Evolutionary conservation across 345 rosid genomes (phyloP).

Genomic region (Eucalyptus leucophloia): DNA sequence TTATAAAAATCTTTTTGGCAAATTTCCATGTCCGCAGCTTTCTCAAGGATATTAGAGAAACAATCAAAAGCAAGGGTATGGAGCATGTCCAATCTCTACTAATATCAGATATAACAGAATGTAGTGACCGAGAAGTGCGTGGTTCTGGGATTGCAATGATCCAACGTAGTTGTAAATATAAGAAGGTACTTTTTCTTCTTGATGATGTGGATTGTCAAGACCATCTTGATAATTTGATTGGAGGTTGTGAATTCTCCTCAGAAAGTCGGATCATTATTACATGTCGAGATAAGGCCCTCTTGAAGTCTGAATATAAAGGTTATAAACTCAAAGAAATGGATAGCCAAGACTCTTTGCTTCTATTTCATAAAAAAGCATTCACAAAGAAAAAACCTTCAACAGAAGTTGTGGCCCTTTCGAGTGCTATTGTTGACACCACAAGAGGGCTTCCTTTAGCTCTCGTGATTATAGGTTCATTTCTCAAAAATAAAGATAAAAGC

Average conservation of each 20-base stretch:
- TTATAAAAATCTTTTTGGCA: too few relatives aligned
- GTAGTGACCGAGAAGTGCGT: rapidly evolving
- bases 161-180: rapidly evolving
- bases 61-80: rapidly evolving
- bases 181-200: background rate
- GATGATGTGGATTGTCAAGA: rapidly evolving
- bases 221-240: too few relatives aligned
- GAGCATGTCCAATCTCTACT: too few relatives aligned
- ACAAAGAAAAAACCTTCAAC: rapidly evolving
- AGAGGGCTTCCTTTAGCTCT: background rate
- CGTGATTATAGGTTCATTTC: background rate
- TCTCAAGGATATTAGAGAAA: too few relatives aligned
- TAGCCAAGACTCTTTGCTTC: rapidly evolving
- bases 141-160: rapidly evolving
- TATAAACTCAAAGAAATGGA: background rate
- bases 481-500: rapidly evolving
- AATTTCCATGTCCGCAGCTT: rapidly evolving
- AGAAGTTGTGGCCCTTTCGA: rapidly evolving
- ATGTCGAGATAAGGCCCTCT: too few relatives aligned
- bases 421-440: rapidly evolving
- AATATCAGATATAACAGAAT: rapidly evolving
- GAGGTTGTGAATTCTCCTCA: rapidly evolving
- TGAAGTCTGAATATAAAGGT: rapidly evolving
- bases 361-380: rapidly evolving
- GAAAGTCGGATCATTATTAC: rapidly evolving